A percentile compares a stretch with the other conserved stretches of the same genome.
These are phyloP conservation scores for Penicillium coprophilum DNA, from an alignment of 495 filamentous ascomycete genomes.

Conservation along the genomic window DNA sequence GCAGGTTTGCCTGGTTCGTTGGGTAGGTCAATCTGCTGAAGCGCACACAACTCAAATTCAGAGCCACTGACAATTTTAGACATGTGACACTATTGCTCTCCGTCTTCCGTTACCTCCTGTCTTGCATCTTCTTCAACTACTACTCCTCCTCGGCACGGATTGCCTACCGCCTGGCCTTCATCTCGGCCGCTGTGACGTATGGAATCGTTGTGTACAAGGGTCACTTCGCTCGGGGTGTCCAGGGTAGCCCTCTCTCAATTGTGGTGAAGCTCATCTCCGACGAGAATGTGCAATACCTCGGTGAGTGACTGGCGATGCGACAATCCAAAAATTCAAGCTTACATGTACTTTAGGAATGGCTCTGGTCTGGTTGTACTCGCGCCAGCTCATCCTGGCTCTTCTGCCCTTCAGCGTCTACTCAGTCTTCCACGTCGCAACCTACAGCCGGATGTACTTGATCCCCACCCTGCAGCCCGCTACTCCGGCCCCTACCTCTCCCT, in stretches of 20 bases:
- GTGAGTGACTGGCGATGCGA: conserved; percentile 53
- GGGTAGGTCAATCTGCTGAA: conserved; percentile 61
- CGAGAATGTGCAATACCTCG: conserved; percentile 96
- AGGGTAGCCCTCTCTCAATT: conserved; percentile 60
- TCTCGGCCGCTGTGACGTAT: conserved; percentile 87
- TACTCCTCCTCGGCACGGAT: conserved; percentile 70
- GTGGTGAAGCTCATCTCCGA: conserved; percentile 67
- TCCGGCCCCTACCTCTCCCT: conserved; percentile 52
- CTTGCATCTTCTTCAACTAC: conserved; percentile 80
- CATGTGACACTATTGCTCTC: conserved; percentile 83
- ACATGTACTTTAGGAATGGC: conserved; percentile 70
- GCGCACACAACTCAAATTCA: conserved; percentile 2
- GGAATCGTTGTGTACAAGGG: conserved; percentile 99
- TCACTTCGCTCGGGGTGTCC: conserved; percentile 71
- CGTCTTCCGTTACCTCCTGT: conserved; percentile 75
- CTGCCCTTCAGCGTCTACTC: conserved; percentile 96
- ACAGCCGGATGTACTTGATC: conserved; percentile 55
- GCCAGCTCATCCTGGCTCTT: conserved; percentile 85
- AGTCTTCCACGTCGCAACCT: conserved; percentile 92
- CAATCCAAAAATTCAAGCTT: conserved; percentile 8
- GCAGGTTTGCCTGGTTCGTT: conserved; percentile 77
- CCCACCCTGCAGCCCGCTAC: conserved; percentile 48
- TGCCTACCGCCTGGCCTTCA: conserved; percentile 84
- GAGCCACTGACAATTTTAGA: conserved; percentile 43
- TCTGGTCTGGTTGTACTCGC: conserved; percentile 88